These are phyloP conservation scores for Microcyclospora tardicrescens DNA, from an alignment of 2,329 filamentous ascomycete genomes.

Conservation along the genomic window DNA sequence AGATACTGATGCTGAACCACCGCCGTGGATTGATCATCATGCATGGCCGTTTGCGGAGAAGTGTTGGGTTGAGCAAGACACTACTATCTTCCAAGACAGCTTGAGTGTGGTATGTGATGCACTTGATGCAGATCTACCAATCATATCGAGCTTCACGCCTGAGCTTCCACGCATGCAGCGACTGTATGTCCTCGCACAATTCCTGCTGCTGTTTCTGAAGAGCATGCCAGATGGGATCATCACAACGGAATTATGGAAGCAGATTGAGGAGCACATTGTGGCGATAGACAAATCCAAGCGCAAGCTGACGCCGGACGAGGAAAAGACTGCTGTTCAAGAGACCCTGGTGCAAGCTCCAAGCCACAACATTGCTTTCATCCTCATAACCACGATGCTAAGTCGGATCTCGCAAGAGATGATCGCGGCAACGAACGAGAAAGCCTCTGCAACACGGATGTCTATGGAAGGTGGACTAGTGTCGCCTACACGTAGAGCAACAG, in stretches of 20 bases:
- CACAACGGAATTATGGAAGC: slow-evolving; percentile 54
- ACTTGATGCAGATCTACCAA: slow-evolving; percentile 55
- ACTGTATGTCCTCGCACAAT: slow-evolving; percentile 61
- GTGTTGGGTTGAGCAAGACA: slow-evolving; percentile 33
- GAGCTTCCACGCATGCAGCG: slow-evolving; percentile 52
- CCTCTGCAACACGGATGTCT: slow-evolving; percentile 2
- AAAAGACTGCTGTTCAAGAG: slow-evolving; percentile 55
- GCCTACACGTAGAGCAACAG: slow-evolving; percentile 21
- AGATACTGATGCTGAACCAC: slow-evolving; percentile 9
- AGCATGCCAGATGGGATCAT: slow-evolving; percentile 72
- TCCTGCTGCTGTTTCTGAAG: slow-evolving; percentile 59
- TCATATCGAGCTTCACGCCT: slow-evolving; percentile 48
- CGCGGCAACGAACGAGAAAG: slow-evolving; percentile 5
- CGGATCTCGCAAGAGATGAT: slow-evolving; percentile 44
- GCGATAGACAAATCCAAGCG: slow-evolving; percentile 36
- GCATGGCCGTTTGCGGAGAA: slow-evolving; percentile 48
- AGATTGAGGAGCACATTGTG: slow-evolving; percentile 47
- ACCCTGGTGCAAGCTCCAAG: slow-evolving; percentile 57
- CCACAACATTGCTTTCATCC: slow-evolving; percentile 81
- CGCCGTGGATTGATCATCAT: slow-evolving; percentile 42
- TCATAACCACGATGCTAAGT: slow-evolving; percentile 65
- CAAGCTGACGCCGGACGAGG: slow-evolving; percentile 38
- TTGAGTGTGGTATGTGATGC: slow-evolving; percentile 44
- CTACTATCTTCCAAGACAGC: slow-evolving; percentile 30
- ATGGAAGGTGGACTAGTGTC: slow-evolving; percentile 15